Conservation (phyloP, 257 asterid genomes). For the Striga asiatica region DNA sequence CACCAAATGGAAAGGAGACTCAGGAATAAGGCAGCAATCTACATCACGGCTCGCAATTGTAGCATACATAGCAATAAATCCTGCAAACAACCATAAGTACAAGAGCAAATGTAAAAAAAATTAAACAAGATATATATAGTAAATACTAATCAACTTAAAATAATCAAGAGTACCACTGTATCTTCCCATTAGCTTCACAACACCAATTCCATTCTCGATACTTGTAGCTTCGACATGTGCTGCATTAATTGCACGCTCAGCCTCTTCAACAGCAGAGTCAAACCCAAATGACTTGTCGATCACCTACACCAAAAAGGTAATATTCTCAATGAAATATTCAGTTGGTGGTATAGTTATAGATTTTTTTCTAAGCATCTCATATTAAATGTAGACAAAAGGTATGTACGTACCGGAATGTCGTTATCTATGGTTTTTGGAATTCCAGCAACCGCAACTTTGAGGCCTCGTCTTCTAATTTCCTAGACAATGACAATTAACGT, state of each 20-base stretch:
- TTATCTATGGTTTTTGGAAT: slow-evolving; percentile 86
- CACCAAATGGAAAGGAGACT: slow-evolving; percentile 81
- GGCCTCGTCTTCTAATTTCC: slow-evolving; percentile 82
- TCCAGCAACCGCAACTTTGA: slow-evolving; percentile 75
- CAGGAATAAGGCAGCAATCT: slow-evolving; percentile 92
- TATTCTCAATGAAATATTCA: not conserved
- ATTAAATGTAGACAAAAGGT: no score
- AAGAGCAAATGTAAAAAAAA: not conserved
- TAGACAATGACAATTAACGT: slow-evolving; percentile 16
- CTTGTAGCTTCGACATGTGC: slow-evolving; percentile 99
- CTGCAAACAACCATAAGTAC: slow-evolving; percentile 22
- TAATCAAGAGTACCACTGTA: slow-evolving; percentile 40
- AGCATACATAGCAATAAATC: slow-evolving; percentile 89
- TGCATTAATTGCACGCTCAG: slow-evolving; percentile 91
- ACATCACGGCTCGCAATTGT: slow-evolving; percentile 93
- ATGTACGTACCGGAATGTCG: slow-evolving; percentile 72
- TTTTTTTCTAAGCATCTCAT: no score
- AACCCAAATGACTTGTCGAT: slow-evolving; percentile 93
- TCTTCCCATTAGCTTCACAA: slow-evolving; percentile 89
- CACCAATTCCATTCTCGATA: slow-evolving; percentile 79
- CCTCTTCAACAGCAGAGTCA: slow-evolving; percentile 95
- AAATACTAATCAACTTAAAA: not conserved
- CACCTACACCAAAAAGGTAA: slow-evolving; percentile 33
- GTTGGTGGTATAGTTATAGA: not conserved
- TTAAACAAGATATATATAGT: not conserved